phyloP scores from a whole-genome alignment of 352 stramenopile genomes.

The Globisporangium spinosum region DNA sequence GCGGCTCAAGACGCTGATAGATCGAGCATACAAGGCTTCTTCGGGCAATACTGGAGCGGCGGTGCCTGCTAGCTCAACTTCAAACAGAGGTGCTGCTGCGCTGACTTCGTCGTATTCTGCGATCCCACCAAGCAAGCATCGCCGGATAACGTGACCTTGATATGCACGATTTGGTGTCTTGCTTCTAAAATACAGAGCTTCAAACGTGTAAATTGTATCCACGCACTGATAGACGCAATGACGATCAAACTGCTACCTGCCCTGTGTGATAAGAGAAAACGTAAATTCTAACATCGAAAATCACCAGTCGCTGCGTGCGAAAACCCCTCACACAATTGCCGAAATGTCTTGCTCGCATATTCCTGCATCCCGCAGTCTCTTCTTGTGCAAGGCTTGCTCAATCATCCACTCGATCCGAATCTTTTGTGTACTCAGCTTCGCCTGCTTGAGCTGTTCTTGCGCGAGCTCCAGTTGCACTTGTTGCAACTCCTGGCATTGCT shows the following conservation, averaged over 20 bases:
- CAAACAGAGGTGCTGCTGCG: conserved; percentile 18
- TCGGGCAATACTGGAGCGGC: not conserved
- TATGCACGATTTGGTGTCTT: not conserved
- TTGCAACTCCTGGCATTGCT: conserved; percentile 35
- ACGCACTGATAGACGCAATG: not conserved
- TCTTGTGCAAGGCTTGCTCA: conserved; percentile 55
- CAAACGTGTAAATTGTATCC: not conserved
- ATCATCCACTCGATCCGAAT: conserved; percentile 48
- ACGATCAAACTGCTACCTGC: not conserved
- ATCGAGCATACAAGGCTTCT: conserved; percentile 59
- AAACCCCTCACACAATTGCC: conserved; percentile 21
- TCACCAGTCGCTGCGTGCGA: not conserved
- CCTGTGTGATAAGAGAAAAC: not conserved
- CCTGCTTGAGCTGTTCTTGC: conserved; percentile 51
- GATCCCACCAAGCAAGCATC: conserved; percentile 32
- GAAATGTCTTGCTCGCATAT: conserved; percentile 37
- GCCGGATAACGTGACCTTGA: conserved; percentile 26
- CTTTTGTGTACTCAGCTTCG: conserved; percentile 44
- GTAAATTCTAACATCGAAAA: conserved; percentile 3
- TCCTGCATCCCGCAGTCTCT: conserved; percentile 38
- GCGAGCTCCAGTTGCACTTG: conserved; percentile 43
- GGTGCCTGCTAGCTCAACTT: conserved; percentile 14
- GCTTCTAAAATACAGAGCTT: not conserved
- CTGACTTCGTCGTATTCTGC: conserved; percentile 37
- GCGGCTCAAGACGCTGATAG: conserved; percentile 68